These are phyloP conservation scores for Discostella pseudostelligera DNA, from an alignment of 108 stramenopile species.

Conservation along the genomic window DNA sequence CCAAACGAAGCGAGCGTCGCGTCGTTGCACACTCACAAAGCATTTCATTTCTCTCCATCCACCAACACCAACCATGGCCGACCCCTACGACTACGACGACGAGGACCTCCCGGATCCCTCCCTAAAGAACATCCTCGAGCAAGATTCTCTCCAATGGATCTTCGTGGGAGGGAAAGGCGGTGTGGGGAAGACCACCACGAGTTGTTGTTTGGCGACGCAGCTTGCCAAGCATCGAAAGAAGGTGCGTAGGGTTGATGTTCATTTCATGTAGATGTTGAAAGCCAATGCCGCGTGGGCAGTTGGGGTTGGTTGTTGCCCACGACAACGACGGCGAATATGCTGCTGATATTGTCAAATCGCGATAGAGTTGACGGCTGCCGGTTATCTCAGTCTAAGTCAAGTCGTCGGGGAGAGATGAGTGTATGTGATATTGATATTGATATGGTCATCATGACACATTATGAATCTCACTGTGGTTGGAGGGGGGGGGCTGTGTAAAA, in stretches of 20 bases:
- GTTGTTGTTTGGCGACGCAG: conserved; percentile 93
- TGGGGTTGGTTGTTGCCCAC: too few species aligned
- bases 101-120: conserved; percentile 84
- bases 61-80: conserved; percentile 25
- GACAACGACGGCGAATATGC: too few species aligned
- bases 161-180: conserved; percentile 99
- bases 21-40: too few species aligned
- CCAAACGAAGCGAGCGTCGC: too few species aligned
- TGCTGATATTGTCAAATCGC: too few species aligned
- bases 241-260: conserved; percentile 42
- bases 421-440: too few species aligned
- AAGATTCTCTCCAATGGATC: conserved; percentile 96
- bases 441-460: too few species aligned
- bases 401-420: too few species aligned
- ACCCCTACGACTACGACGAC: conserved; percentile 64
- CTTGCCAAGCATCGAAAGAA: conserved; percentile 84
- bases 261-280: not conserved
- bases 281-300: not conserved
- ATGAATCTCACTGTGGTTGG: too few species aligned
- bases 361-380: too few species aligned
- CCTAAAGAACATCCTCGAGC: conserved; percentile 94
- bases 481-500: conserved; percentile 20
- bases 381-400: too few species aligned
- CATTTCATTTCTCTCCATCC: not conserved
- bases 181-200: conserved; percentile 98